Conservation (phyloP, 192 early-diverging fungal genomes). For the Cladochytrium replicatum region DNA sequence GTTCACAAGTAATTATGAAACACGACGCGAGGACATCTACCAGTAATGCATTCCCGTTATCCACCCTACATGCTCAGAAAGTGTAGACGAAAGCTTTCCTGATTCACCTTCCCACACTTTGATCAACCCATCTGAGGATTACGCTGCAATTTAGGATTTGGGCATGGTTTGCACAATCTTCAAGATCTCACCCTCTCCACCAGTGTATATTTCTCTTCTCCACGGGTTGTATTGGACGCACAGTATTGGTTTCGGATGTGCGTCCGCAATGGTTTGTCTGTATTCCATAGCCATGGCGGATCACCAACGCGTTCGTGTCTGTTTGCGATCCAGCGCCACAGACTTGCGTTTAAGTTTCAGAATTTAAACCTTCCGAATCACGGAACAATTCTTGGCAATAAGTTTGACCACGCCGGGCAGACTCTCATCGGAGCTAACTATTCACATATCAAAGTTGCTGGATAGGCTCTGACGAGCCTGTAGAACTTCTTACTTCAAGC, state of each 20-base stretch:
- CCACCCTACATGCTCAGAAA: slow-evolving; percentile 43
- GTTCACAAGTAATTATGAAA: background rate
- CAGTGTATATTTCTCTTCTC: slow-evolving; percentile 40
- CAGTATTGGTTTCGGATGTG: slow-evolving; percentile 41
- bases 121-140: slow-evolving; percentile 29
- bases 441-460: too few species aligned
- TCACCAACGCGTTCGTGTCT: too few species aligned
- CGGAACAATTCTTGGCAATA: too few species aligned
- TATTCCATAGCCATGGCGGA: slow-evolving; percentile 50
- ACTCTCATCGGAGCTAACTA: too few species aligned
- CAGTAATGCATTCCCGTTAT: slow-evolving; percentile 42
- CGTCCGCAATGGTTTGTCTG: slow-evolving; percentile 32
- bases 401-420: too few species aligned
- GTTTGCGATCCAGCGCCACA: too few species aligned
- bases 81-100: slow-evolving; percentile 30
- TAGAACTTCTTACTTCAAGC: too few species aligned
- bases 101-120: slow-evolving; percentile 46
- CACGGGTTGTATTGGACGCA: slow-evolving; percentile 43
- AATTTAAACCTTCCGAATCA: too few species aligned
- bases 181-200: slow-evolving; percentile 35
- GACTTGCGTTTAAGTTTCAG: too few species aligned
- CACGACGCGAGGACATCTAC: slow-evolving; percentile 7
- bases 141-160: slow-evolving; percentile 2
- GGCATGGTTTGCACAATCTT: slow-evolving; percentile 4
- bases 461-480: too few species aligned